phyloP scores from a whole-genome alignment of 106 monocot species.

The Agapanthus africanus region DNA sequence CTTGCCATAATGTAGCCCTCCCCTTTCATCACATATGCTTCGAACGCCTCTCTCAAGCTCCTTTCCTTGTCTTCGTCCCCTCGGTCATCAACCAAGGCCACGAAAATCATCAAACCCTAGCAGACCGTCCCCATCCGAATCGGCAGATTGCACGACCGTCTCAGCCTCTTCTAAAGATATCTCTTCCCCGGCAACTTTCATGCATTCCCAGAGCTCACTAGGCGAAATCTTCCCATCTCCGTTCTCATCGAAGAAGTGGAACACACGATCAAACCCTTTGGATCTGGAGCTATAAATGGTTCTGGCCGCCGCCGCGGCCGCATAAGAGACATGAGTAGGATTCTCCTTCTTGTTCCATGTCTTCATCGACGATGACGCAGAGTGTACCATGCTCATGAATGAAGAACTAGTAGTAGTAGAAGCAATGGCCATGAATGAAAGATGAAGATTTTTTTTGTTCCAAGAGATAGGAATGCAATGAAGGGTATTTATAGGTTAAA shows the following conservation, averaged over 20 bases:
- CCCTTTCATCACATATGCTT: constrained; percentile 32
- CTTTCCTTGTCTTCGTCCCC: constrained; percentile 25
- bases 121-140: constrained; percentile 53
- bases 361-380: neutral
- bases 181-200: constrained; percentile 19
- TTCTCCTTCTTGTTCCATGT: neutral
- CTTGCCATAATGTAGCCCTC: constrained; percentile 34
- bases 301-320: too few species aligned
- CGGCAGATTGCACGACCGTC: constrained; percentile 14
- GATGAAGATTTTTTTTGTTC: neutral
- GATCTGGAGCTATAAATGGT: too few species aligned
- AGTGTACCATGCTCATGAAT: neutral
- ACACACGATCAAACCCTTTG: neutral
- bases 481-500: too few species aligned
- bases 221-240: constrained; percentile 50
- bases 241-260: constrained; percentile 37
- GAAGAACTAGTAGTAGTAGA: neutral
- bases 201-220: constrained; percentile 27
- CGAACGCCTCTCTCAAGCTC: constrained; percentile 39
- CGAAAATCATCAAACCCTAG: constrained; percentile 37
- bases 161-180: constrained; percentile 35
- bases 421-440: neutral
- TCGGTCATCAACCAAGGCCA: constrained; percentile 17
- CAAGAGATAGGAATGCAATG: neutral
- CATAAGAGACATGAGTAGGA: too few species aligned